Evolutionary conservation across 163 green algal species (phyloP).

Genomic region (Coccomyxa subellipsoidea): DNA sequence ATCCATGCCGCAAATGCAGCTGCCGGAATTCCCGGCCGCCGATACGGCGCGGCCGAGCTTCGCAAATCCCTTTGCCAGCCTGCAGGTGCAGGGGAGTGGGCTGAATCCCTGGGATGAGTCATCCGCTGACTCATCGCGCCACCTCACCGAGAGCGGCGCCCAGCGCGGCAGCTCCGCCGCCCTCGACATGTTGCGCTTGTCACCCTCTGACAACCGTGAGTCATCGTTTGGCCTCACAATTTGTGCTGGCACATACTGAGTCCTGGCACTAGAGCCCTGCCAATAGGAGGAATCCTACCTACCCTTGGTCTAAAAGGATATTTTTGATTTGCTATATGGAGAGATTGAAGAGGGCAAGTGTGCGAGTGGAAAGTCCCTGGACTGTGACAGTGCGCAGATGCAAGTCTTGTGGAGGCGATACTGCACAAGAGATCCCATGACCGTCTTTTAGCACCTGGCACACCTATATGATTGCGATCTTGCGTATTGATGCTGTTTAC

Average conservation of each 20-base stretch:
- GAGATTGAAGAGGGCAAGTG: too few species aligned
- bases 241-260: not conserved
- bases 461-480: too few species aligned
- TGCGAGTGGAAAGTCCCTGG: too few species aligned
- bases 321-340: too few species aligned
- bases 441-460: too few species aligned
- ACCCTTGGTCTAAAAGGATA: too few species aligned
- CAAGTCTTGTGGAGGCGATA: too few species aligned
- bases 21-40: not conserved
- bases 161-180: not conserved
- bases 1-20: not conserved
- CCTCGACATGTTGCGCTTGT: not conserved
- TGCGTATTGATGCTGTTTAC: too few species aligned
- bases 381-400: too few species aligned
- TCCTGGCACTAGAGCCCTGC: not conserved
- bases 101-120: not conserved
- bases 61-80: too few species aligned
- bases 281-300: not conserved
- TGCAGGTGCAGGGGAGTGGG: not conserved
- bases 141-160: not conserved
- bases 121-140: not conserved
- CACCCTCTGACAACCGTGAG: not conserved
- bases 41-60: not conserved
- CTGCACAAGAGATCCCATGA: too few species aligned
- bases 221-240: too few species aligned